These are phyloP conservation scores for Fraxinus anomala DNA, from an alignment of 257 asterid genomes.

Conservation along the genomic window DNA sequence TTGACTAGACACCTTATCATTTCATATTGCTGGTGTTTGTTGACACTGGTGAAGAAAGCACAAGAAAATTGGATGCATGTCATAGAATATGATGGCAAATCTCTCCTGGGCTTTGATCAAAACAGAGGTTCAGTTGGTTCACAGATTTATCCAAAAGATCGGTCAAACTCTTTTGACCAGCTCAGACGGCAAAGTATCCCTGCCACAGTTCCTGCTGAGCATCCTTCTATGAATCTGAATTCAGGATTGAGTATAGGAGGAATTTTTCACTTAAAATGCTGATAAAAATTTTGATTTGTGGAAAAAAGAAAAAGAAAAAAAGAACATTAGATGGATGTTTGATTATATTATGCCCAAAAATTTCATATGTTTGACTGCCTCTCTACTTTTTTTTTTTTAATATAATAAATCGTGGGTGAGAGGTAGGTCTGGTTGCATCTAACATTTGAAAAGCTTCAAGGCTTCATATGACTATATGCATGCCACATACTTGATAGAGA, in stretches of 20 bases:
- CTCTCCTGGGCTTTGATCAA: conserved; percentile 64
- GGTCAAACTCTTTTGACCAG: conserved; percentile 55
- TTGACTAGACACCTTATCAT: not conserved
- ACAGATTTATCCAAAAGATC: conserved; percentile 45
- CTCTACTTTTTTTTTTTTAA: not conserved
- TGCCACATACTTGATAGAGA: not conserved
- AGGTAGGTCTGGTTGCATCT: not conserved
- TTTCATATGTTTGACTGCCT: not conserved
- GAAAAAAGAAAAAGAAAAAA: not conserved
- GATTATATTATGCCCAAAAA: not conserved
- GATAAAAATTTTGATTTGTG: not conserved
- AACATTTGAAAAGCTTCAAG: not conserved
- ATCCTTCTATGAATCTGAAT: conserved; percentile 39
- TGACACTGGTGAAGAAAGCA: conserved; percentile 89
- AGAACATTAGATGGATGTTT: no score
- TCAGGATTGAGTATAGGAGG: conserved; percentile 66
- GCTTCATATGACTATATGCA: no score
- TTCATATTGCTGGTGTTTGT: conserved; percentile 58
- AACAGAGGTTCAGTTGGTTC: conserved; percentile 43
- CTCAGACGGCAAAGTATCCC: conserved; percentile 55
- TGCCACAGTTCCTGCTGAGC: conserved; percentile 33
- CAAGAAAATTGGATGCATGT: conserved; percentile 90
- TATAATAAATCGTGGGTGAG: no score
- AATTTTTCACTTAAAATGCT: conserved; percentile 20
- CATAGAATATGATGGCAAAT: conserved; percentile 83